These are phyloP conservation scores for Tuber melanosporum DNA, from an alignment of 495 filamentous ascomycete genomes.

Conservation along the genomic window DNA sequence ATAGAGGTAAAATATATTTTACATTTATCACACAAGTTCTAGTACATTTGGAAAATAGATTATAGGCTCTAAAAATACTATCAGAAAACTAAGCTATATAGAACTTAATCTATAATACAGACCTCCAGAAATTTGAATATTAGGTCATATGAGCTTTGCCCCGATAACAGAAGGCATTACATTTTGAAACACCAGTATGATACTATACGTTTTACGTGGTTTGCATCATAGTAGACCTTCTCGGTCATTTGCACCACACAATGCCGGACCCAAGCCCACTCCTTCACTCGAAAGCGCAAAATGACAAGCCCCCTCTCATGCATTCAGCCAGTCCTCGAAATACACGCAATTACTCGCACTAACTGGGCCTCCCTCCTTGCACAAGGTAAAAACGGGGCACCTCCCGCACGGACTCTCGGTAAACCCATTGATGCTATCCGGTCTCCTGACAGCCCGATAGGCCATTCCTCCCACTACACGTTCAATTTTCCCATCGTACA, in stretches of 20 bases:
- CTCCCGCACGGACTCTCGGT: slow-evolving; percentile 83
- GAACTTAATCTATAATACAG: too few species aligned
- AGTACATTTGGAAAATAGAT: too few species aligned
- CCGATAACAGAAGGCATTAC: too few species aligned
- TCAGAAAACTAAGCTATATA: too few species aligned
- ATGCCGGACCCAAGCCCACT: not conserved
- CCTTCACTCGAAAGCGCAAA: not conserved
- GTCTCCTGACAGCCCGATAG: slow-evolving; percentile 49
- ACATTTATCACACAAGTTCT: too few species aligned
- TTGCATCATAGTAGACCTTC: too few species aligned
- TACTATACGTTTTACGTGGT: too few species aligned
- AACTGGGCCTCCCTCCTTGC: slow-evolving; percentile 78
- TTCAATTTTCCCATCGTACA: slow-evolving; percentile 73
- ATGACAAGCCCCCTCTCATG: slow-evolving; percentile 5
- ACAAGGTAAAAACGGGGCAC: slow-evolving; percentile 91
- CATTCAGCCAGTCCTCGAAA: slow-evolving; percentile 70
- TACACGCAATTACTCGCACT: slow-evolving; percentile 87
- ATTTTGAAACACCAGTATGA: too few species aligned
- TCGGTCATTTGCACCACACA: not conserved
- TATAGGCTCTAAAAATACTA: too few species aligned
- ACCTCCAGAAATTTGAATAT: too few species aligned
- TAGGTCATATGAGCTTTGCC: too few species aligned
- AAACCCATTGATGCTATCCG: slow-evolving; percentile 56
- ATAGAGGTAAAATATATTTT: too few species aligned
- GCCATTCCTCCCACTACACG: slow-evolving; percentile 50